Base-by-base conservation (phyloP, 2,329 filamentous ascomycete genomes). In the Drechslerella dactyloides region DNA sequence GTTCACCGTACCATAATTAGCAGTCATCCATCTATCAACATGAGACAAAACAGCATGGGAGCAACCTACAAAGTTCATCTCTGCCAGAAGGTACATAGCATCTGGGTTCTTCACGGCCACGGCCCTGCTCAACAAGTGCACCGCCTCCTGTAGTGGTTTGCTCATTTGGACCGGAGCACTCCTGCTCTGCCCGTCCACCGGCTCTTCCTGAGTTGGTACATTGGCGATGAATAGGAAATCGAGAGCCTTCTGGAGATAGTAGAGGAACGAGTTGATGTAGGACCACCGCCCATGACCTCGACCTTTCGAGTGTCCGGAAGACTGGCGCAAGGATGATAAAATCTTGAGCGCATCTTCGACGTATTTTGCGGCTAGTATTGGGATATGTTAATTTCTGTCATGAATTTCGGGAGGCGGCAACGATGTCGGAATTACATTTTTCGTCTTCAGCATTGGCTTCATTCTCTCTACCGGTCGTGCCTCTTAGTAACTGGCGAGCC, bases 51-150 rank as follows among this genome's bases (percentile, higher is more conserved):
- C 4, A 8, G 27, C 27, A 3, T 33, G 27, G 8, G 37, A 13
- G 44, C 8, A 19, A 75, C 75, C 46, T 74, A 76, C 75, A 80
- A 97, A 97, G 82, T 96, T 96, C 84, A 99, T 89, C 79, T 99
- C 91, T 17, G 91, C 94, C 23, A 99, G 84, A 15, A 96, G 83
- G 78, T 89, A 96, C 51, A 97, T 86, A 3, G 94, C 94, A 79
- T 99, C 93, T 1, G 90, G 85, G 78, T 91, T 83, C 48, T 59
- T 74, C 33, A 74, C 84, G 80, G 72, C 56, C 33, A 73, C 62
- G 17, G 75, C 76, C 23, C 46, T 64, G 48, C 74, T 64, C 19
- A 77, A 63, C 37, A 74, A 59, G 44, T 74, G 66, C 17, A 74
- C 75, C 3, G 76, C 75, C 8, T 66, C 46, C 13, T 63, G 35